These are phyloP conservation scores for Paspalum notatum DNA, from an alignment of 176 grass and related monocot genomes.

Conservation along the genomic window DNA sequence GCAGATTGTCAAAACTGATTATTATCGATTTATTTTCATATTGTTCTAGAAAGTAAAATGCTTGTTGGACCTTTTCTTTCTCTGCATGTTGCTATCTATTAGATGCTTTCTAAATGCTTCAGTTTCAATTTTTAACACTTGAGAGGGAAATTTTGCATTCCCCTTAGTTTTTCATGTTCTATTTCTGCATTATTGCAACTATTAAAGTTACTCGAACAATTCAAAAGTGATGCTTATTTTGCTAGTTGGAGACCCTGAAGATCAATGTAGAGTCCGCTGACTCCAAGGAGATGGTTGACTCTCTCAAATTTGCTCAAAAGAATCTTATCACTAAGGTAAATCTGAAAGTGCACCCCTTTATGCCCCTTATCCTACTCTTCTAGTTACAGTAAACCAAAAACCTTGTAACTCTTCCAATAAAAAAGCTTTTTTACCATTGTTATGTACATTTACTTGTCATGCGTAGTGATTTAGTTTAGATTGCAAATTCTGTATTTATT, in stretches of 20 bases:
- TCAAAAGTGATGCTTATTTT: conserved; percentile 20
- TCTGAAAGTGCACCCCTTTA: conserved; percentile 20
- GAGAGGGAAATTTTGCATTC: background rate
- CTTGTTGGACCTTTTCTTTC: background rate
- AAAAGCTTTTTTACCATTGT: conserved; percentile 5
- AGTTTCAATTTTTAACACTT: conserved; percentile 16
- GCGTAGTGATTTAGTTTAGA: background rate
- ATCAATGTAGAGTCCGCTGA: conserved; percentile 63
- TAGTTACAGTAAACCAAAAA: conserved; percentile 29
- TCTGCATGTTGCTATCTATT: conserved; percentile 7
- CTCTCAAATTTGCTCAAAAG: conserved; percentile 78
- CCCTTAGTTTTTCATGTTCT: conserved; percentile 18
- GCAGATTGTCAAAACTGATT: conserved; percentile 22
- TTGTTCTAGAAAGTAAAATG: conserved; percentile 11
- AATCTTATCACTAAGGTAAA: conserved; percentile 85
- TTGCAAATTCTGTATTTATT: conserved; percentile 6
- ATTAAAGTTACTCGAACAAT: conserved; percentile 29
- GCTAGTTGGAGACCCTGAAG: conserved; percentile 82
- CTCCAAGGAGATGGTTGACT: conserved; percentile 68
- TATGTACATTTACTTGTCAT: background rate
- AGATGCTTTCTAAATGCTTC: conserved; percentile 23
- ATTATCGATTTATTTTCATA: conserved; percentile 8
- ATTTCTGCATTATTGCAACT: background rate
- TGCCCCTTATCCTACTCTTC: conserved; percentile 10
- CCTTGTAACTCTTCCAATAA: background rate